phyloP scores from a whole-genome alignment of 768 basidiomycete species.

The Xerocomellus dryophilus region DNA sequence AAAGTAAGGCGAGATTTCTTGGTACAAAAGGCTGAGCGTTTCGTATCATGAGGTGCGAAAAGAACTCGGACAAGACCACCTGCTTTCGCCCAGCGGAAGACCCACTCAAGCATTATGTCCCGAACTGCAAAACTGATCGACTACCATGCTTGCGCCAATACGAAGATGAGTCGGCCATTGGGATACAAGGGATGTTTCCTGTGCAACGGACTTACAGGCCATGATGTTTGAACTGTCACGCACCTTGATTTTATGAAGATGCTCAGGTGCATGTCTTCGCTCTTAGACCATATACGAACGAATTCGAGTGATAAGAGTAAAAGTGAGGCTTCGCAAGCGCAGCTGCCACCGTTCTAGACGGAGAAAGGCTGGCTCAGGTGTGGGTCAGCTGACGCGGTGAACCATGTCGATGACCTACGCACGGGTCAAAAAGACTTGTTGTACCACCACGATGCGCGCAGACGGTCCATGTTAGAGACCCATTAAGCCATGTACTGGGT shows the following conservation, averaged over 20 bases:
- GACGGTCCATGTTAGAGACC: conserved; percentile 45
- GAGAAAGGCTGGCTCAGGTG: too few relatives aligned
- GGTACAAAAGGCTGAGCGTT: conserved; percentile 20
- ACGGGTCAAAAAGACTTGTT: conserved; percentile 24
- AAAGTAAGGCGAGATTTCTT: conserved; percentile 15
- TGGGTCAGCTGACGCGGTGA: too few relatives aligned
- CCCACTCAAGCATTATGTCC: conserved; percentile 59
- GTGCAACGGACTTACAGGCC: not conserved
- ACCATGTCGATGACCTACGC: too few relatives aligned
- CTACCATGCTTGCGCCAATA: conserved; percentile 48
- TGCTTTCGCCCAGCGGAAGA: conserved; percentile 41
- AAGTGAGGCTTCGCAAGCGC: too few relatives aligned
- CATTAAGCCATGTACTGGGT: conserved; percentile 37
- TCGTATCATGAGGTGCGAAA: not conserved
- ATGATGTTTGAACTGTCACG: conserved; percentile 11
- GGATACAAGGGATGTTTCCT: conserved; percentile 76
- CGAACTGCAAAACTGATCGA: conserved; percentile 51
- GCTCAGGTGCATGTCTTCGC: conserved; percentile 42
- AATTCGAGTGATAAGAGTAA: conserved; percentile 37
- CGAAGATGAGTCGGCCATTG: conserved; percentile 65
- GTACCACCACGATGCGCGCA: conserved; percentile 49
- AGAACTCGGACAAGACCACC: not conserved
- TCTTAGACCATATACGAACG: conserved; percentile 25
- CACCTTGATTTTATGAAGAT: conserved; percentile 70
- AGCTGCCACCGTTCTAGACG: too few relatives aligned